A percentile compares a stretch with the other conserved stretches of the same genome.
phyloP scores from a whole-genome alignment of 495 filamentous ascomycete species.

The Aspergillus carlsbadensis region DNA sequence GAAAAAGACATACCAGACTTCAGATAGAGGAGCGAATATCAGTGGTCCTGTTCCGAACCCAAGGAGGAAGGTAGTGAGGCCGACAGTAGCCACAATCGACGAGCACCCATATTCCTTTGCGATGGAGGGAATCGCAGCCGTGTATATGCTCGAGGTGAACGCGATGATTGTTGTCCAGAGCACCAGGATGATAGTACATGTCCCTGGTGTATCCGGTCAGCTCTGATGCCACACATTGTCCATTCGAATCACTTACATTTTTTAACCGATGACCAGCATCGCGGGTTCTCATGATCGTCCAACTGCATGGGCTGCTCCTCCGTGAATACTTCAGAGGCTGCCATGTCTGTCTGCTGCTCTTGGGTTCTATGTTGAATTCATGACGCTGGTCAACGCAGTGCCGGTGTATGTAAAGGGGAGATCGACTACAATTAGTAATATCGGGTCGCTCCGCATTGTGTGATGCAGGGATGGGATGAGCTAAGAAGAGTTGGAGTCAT shows the following conservation, averaged over 20 bases:
- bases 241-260: neutral
- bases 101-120: neutral
- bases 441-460: too few species aligned
- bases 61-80: conserved; percentile 62
- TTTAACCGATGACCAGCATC: neutral
- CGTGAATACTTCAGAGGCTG: too few species aligned
- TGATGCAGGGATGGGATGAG: too few species aligned
- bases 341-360: too few species aligned
- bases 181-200: neutral
- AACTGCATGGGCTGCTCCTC: neutral
- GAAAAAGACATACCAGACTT: conserved; percentile 61
- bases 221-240: neutral
- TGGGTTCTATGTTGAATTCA: too few species aligned
- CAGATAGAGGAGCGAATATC: conserved; percentile 55
- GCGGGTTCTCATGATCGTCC: neutral
- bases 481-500: too few species aligned
- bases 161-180: neutral
- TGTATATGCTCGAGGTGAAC: neutral
- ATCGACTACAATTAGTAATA: too few species aligned
- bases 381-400: too few species aligned
- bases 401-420: too few species aligned
- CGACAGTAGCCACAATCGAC: conserved; percentile 36
- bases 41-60: conserved; percentile 61
- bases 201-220: neutral
- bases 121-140: neutral